Conservation (phyloP, 331 rosid species). For the Rosa hybrid region DNA sequence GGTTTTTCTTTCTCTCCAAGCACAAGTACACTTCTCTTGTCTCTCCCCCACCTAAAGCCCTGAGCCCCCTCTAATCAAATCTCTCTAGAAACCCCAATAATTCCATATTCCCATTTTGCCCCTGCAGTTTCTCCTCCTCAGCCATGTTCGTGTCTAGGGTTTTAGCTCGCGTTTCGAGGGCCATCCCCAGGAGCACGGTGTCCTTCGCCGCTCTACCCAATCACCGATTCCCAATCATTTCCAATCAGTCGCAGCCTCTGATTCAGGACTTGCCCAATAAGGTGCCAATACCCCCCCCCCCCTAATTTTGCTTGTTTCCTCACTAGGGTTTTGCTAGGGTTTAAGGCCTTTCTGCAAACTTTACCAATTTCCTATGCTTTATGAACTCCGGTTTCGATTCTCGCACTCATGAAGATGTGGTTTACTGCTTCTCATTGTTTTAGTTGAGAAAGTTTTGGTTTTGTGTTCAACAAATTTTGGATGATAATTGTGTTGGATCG, state of each 20-base stretch:
- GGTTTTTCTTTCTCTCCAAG: constrained; percentile 42
- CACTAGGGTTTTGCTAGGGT: constrained; percentile 77
- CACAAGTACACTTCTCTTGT: not conserved
- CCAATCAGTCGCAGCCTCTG: constrained; percentile 49
- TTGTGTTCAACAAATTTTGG: not conserved
- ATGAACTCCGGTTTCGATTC: not conserved
- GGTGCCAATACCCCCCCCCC: constrained; percentile 30
- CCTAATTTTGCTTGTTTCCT: not conserved
- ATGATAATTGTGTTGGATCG: not conserved
- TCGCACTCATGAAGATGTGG: not conserved
- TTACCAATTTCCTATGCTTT: not conserved
- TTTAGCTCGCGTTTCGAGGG: constrained; percentile 62
- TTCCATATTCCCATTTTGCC: not conserved
- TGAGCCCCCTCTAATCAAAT: not conserved
- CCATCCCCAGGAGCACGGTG: constrained; percentile 41
- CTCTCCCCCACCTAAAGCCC: not conserved
- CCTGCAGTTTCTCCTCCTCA: constrained; percentile 27
- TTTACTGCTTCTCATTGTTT: not conserved
- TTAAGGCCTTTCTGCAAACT: constrained; percentile 40
- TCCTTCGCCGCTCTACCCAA: constrained; percentile 48
- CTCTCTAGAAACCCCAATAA: not conserved
- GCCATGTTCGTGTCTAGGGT: constrained; percentile 68
- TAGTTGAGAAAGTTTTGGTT: not conserved
- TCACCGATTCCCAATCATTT: constrained; percentile 33
- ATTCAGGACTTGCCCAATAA: constrained; percentile 42